A percentile compares a stretch with the other conserved stretches of the same genome.
Evolutionary conservation across 768 basidiomycete species (phyloP).

Genomic region (Pulveroboletus sp.): DNA sequence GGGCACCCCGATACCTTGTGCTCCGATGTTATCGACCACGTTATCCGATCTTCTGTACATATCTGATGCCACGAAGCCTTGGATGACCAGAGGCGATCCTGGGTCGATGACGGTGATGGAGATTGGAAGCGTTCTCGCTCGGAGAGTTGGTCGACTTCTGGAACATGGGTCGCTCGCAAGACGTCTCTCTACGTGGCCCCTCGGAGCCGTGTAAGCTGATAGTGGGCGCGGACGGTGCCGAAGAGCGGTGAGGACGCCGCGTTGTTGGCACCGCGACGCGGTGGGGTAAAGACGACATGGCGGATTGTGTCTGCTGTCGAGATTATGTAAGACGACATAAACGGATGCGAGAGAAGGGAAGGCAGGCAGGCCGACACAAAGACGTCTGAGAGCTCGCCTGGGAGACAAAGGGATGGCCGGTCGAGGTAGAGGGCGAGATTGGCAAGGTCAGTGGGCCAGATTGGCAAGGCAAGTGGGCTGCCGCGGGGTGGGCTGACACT

Average conservation of each 20-base stretch:
- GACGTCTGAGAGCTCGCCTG: too few species aligned
- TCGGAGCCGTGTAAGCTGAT: too few species aligned
- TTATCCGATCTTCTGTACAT: not conserved
- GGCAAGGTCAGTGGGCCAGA: not conserved
- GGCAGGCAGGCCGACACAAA: too few species aligned
- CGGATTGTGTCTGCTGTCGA: too few species aligned
- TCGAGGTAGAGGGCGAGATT: too few species aligned
- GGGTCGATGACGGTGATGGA: not conserved
- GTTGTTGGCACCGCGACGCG: not conserved
- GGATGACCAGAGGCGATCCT: not conserved
- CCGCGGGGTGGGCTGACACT: not conserved
- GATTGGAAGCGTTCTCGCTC: not conserved
- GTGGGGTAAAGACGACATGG: not conserved
- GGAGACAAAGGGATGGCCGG: too few species aligned
- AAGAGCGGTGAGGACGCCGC: not conserved
- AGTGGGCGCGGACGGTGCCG: not conserved
- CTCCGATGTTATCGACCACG: too few species aligned
- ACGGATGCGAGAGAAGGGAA: too few species aligned
- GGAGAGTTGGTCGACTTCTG: not conserved
- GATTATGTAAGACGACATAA: too few species aligned
- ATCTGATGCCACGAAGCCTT: not conserved
- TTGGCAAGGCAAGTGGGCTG: not conserved
- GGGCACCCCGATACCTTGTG: not conserved
- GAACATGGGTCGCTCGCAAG: not conserved
- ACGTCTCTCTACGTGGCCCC: too few species aligned